Base-by-base conservation (phyloP, 352 stramenopile genomes). In the Globisporangium paroecandrum region DNA sequence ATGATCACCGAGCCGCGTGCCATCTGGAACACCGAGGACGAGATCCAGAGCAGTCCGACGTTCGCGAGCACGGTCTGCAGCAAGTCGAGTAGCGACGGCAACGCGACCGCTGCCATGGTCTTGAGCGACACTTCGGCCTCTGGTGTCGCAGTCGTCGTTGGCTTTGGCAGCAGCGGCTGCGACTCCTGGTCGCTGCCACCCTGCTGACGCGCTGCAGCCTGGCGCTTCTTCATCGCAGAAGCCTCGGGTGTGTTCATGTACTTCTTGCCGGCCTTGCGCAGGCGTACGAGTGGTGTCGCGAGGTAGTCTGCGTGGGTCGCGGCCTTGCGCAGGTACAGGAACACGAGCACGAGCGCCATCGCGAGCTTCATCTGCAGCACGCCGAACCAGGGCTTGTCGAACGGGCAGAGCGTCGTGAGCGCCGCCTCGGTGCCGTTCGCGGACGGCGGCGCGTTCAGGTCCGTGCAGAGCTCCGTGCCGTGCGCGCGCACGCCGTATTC, bases 21-120 rank as follows among this genome's bases (percentile, higher is more conserved):
- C 90, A 97, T 97, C 72, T 97, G 89, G 76, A 91, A 97, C 62
- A 96, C 85, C 0, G 87, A 96, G 55, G 90, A 93, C 65, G 88
- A 93, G 68, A 94, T 93, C 80, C 89, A 95, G 38, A 94, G 74
- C 61, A 97, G 64, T 1, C 89, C 90, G 64, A 96, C 82, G 66
- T 97, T 96, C 56, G 89, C 89, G 41, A 94, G 67, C 60, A 94
- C 86, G 22, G 90, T 97, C 77, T 93, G 86, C 66, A 91, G 76
- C 68, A 96, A 70, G 68, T 97, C 89, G 49, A 94, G 74, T 69
- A 94, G 57, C 12, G 89, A 82, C 56, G 89, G 89, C 24, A 95
- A 58, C 12, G 87, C 75, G 46, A 96, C 82, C 4, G 79, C 70
- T 18, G 69, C 65, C 72, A 90, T 78, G 22, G 85, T 89, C 66